Evolutionary conservation across 1,284 basidiomycete genomes (phyloP).

Genomic region (Pseudozyma tsukubaensis): DNA sequence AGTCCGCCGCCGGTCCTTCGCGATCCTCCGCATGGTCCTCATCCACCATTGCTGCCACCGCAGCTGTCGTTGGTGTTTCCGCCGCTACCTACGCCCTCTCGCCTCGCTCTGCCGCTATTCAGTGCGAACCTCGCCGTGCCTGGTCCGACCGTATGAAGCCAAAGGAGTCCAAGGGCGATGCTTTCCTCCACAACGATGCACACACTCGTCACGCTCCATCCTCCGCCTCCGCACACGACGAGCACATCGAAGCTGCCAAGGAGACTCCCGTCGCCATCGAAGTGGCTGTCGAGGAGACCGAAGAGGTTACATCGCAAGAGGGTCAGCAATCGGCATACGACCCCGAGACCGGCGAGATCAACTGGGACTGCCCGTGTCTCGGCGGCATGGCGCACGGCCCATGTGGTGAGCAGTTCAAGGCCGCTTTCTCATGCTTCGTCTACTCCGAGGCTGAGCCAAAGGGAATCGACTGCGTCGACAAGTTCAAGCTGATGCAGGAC

Average conservation of each 20-base stretch:
- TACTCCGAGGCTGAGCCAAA: conserved; percentile 95
- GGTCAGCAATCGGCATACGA: conserved; percentile 74
- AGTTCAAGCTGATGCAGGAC: conserved; percentile 97
- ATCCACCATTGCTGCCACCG: conserved; percentile 16
- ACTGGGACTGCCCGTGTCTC: conserved; percentile 76
- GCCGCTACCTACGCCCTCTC: conserved; percentile 27
- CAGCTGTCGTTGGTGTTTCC: conserved; percentile 15
- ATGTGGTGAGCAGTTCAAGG: conserved; percentile 92
- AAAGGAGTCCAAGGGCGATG: conserved; percentile 36
- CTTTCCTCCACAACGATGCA: conserved; percentile 35
- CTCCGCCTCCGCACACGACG: conserved; percentile 13
- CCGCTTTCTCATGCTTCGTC: conserved; percentile 97
- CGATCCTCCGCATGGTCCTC: conserved; percentile 19
- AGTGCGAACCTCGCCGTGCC: conserved; percentile 29
- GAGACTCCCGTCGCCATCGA: conserved; percentile 51
- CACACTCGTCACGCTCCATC: conserved; percentile 27
- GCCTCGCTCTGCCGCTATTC: conserved; percentile 22
- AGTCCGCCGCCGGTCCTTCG: conserved; percentile 24
- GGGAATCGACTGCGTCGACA: conserved; percentile 96
- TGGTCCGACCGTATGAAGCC: conserved; percentile 45
- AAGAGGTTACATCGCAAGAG: conserved; percentile 22
- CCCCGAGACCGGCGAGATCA: conserved; percentile 82
- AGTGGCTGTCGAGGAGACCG: conserved; percentile 45
- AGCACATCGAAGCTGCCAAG: conserved; percentile 26
- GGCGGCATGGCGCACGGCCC: conserved; percentile 98